These are phyloP conservation scores for Oryza meyeriana DNA, from an alignment of 176 grass and related monocot genomes.

Conservation along the genomic window DNA sequence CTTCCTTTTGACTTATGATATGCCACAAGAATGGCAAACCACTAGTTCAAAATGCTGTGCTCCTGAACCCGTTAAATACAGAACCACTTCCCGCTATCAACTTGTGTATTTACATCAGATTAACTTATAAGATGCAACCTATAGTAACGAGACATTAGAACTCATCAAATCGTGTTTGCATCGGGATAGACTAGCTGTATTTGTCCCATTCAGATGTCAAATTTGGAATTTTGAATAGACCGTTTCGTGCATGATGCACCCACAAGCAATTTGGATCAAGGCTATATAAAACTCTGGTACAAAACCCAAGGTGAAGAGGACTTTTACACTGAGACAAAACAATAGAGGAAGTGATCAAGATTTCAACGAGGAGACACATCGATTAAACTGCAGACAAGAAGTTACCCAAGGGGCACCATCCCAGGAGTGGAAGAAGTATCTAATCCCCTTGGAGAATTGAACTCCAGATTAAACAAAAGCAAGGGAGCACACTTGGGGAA, in stretches of 20 bases:
- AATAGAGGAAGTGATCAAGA: slow-evolving; percentile 8
- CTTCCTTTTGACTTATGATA: not conserved
- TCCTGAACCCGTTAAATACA: not conserved
- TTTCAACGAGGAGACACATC: slow-evolving; percentile 34
- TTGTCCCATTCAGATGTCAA: not conserved
- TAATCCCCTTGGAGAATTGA: slow-evolving; percentile 46
- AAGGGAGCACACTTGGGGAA: slow-evolving; percentile 34
- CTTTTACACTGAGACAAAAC: slow-evolving; percentile 21
- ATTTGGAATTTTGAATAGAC: not conserved
- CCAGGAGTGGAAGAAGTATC: slow-evolving; percentile 76
- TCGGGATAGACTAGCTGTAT: not conserved
- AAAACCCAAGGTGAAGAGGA: not conserved
- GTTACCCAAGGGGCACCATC: slow-evolving; percentile 40
- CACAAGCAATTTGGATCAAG: not conserved
- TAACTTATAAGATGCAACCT: not conserved
- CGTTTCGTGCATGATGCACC: not conserved
- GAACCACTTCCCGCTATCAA: not conserved
- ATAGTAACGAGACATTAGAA: not conserved
- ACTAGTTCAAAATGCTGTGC: slow-evolving; percentile 8
- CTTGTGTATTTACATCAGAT: not conserved
- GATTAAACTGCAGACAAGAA: slow-evolving; percentile 43
- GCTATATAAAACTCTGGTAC: not conserved
- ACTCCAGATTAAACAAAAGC: slow-evolving; percentile 37
- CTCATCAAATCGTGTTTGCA: not conserved
- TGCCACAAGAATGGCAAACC: slow-evolving; percentile 11